A percentile compares a stretch with the other conserved stretches of the same genome.
phyloP scores from a whole-genome alignment of 1,284 basidiomycete genomes.

The Pterulicium gracile region DNA sequence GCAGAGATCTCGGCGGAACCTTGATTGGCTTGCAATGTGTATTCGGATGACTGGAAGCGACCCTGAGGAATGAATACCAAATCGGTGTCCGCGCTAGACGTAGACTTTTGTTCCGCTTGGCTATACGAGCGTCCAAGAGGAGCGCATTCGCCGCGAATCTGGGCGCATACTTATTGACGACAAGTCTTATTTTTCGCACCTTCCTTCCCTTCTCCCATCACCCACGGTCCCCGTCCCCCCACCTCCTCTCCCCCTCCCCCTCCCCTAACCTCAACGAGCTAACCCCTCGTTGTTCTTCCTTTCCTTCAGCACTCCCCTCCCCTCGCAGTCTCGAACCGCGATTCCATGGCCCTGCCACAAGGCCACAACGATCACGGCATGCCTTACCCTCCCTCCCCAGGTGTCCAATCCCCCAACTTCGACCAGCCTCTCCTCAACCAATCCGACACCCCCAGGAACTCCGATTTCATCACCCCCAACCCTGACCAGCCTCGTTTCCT shows the following conservation, averaged over 20 bases:
- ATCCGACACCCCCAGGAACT: constrained; percentile 1
- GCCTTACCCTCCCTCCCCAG: not conserved
- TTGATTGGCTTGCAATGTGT: no score
- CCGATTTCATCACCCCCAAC: constrained; percentile 9
- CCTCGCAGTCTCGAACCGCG: not conserved
- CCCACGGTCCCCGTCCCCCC: not conserved
- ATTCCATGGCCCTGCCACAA: not conserved
- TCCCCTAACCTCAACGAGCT: not conserved
- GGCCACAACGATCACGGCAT: not conserved
- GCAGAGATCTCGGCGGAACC: no score
- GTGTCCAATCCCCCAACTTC: not conserved
- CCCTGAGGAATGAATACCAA: no score
- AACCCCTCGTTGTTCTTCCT: no score
- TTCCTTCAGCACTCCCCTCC: not conserved
- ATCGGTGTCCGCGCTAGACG: no score
- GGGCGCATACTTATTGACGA: no score
- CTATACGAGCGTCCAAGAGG: no score
- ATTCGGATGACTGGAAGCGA: no score
- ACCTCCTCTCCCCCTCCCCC: not conserved
- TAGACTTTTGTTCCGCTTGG: no score
- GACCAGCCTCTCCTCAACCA: not conserved
- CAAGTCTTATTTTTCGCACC: no score
- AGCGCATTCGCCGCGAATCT: no score
- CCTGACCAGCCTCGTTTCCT: not conserved
- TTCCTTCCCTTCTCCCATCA: not conserved